Evolutionary conservation across 768 basidiomycete genomes (phyloP), one percentile per base, ranked within the genome.

Genomic region (Serpula lacrymans): DNA sequence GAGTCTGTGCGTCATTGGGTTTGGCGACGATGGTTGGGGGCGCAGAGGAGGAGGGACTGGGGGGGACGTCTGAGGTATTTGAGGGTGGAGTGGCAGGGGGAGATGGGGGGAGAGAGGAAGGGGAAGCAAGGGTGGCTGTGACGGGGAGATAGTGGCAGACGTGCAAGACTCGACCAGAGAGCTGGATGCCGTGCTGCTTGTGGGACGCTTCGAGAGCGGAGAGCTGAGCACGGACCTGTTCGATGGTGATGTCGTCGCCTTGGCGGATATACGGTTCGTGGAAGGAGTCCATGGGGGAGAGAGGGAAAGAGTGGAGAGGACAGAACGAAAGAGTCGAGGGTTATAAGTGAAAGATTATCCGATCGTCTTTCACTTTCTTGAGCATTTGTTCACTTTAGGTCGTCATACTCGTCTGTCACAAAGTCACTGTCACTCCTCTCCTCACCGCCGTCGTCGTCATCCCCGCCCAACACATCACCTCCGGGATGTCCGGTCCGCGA

Each of bases 91-190:
- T 89, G 4, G 82, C 74, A 6, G 90, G 89, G 0, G 91, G 89
- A 37, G 80, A 82, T 5, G 58, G 41, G 8, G 58, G 50, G 34
- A 59, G 51, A 20, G 56, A 48, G 10, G 60, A 45, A 33, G 55
- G 53, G 20, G 65, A 60, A 48, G 75, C 61, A 55, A 88, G 73
- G 24, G 84, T 78, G 20, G 83, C 79, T 34, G 74, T 68, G 56
- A 93, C 72, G 46, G 91, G 91, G 41, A 94, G 82, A 57, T 92
- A 88, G 63, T 93, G 91, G 66, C 82, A 86, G 48, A 96, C 83
- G 52, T 95, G 94, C 53, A 98, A 77, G 59, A 96, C 87, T 30
- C 94, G 79, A 2, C 93, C 94, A 4, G 84, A 85, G 30, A 96
- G 77, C 1, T 78, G 71, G 41, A 86, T 78, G 30, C 82, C 85